Evolutionary conservation across 78 protist genomes (phyloP).

Genomic region (Monosiga brevicollis): DNA sequence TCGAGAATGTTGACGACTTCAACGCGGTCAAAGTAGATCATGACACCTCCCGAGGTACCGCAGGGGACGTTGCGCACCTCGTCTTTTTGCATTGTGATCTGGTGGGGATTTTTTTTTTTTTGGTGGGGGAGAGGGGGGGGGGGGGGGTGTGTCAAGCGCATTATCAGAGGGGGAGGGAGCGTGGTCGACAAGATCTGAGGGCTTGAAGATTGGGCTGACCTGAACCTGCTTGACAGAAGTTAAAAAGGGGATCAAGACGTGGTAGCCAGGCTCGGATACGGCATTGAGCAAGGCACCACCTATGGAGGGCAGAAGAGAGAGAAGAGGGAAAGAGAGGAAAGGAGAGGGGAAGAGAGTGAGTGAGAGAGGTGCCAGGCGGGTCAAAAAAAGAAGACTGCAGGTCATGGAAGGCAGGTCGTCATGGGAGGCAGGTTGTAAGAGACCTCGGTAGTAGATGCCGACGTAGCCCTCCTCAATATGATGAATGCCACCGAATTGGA

Average conservation of each 20-base stretch:
- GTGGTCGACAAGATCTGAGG: no score
- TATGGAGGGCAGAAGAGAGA: neutral
- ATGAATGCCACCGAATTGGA: neutral
- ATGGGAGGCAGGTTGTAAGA: neutral
- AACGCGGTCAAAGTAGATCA: constrained; percentile 26
- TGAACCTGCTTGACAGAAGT: neutral
- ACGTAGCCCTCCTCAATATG: constrained; percentile 9
- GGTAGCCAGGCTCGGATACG: neutral
- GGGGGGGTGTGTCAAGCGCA: neutral
- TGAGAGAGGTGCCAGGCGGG: neutral
- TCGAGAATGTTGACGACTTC: constrained; percentile 51
- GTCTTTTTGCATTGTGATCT: constrained; percentile 36
- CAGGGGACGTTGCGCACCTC: constrained; percentile 40
- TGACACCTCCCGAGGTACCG: constrained; percentile 60
- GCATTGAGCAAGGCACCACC: neutral
- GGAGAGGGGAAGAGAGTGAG: neutral
- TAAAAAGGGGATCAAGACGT: constrained; percentile 1
- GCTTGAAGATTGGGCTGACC: no score
- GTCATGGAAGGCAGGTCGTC: neutral
- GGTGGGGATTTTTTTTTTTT: no score
- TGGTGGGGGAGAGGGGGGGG: no score
- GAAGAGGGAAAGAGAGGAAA: neutral
- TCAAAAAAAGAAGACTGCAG: neutral
- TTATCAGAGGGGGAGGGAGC: neutral
- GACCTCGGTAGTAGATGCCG: constrained; percentile 22